These are phyloP conservation scores for Alternaria longipes DNA, from an alignment of 2,329 filamentous ascomycete genomes.

Conservation along the genomic window DNA sequence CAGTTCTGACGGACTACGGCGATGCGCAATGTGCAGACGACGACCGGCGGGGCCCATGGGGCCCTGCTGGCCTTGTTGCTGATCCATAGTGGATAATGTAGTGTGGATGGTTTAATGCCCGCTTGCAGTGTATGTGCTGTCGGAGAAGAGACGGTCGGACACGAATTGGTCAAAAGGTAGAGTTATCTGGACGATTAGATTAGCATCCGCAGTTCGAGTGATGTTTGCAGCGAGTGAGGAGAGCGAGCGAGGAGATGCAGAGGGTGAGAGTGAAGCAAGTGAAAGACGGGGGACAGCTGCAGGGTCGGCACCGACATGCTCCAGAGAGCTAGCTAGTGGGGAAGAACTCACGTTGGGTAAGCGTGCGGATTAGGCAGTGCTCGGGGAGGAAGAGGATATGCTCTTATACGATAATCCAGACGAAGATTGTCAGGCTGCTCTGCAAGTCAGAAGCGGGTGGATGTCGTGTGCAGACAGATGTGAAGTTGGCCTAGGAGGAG, in stretches of 20 bases:
- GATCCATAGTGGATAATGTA: conserved; percentile 53
- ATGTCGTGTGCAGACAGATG: conserved; percentile 28
- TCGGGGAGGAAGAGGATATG: conserved; percentile 41
- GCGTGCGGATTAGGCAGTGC: conserved; percentile 28
- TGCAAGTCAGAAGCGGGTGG: conserved; percentile 38
- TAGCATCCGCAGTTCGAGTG: conserved; percentile 15
- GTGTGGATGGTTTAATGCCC: conserved; percentile 35
- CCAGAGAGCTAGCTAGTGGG: conserved; percentile 40
- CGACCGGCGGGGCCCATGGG: conserved; percentile 78
- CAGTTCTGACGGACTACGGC: conserved; percentile 95
- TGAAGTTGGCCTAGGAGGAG: conserved; percentile 20
- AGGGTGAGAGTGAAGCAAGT: background rate
- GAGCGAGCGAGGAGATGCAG: background rate
- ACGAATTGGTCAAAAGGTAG: conserved; percentile 33
- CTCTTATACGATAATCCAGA: conserved; percentile 36
- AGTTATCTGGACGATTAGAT: conserved; percentile 36
- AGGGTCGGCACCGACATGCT: conserved; percentile 30
- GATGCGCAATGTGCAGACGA: conserved; percentile 95
- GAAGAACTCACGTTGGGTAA: conserved; percentile 39
- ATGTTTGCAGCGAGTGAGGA: background rate
- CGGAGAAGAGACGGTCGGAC: conserved; percentile 37
- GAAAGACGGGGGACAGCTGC: conserved; percentile 21
- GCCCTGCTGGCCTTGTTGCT: conserved; percentile 64
- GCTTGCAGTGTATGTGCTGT: conserved; percentile 32
- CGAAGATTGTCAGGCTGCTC: conserved; percentile 14